Percentiles rank a stretch among this genome's conserved stretches.
These are phyloP conservation scores for Coprinopsis cinerea DNA, from an alignment of 768 basidiomycete genomes.

Conservation along the genomic window DNA sequence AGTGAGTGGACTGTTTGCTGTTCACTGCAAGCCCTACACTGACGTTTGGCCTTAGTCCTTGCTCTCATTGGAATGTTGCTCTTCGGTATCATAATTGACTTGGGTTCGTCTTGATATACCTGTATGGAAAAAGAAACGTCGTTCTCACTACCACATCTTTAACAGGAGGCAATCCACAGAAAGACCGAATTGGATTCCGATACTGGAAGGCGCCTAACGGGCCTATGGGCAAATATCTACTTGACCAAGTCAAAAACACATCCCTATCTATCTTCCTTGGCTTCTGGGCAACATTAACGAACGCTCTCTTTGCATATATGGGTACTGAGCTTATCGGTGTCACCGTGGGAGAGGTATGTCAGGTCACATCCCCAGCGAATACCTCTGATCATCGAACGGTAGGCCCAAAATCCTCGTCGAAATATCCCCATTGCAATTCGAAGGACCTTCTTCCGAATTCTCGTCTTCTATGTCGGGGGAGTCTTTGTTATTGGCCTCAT, in stretches of 20 bases:
- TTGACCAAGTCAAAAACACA: constrained; percentile 41
- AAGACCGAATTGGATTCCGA: constrained; percentile 44
- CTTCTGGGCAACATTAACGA: constrained; percentile 68
- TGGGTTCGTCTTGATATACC: constrained; percentile 37
- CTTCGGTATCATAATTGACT: constrained; percentile 60
- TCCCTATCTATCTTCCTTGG: constrained; percentile 55
- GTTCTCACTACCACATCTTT: not conserved
- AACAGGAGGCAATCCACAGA: constrained; percentile 41
- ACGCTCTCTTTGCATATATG: constrained; percentile 67
- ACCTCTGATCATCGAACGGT: constrained; percentile 2
- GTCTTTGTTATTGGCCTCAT: constrained; percentile 70
- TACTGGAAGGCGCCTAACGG: constrained; percentile 46
- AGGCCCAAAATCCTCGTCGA: constrained; percentile 67
- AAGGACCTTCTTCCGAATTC: constrained; percentile 51
- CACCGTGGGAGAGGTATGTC: constrained; percentile 40
- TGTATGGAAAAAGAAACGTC: constrained; percentile 29
- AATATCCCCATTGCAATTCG: constrained; percentile 70
- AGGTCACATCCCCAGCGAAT: not conserved
- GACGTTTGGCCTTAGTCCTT: constrained; percentile 25
- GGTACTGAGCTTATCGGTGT: constrained; percentile 76
- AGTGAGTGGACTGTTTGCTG: constrained; percentile 31
- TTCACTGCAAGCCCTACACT: not conserved
- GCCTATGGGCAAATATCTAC: constrained; percentile 51
- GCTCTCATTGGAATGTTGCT: constrained; percentile 45
- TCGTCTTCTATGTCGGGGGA: constrained; percentile 60